Evolutionary conservation across 177 flowering plant species (phyloP), one percentile per base, ranked within the genome.

Genomic region (Vitis hybrid): DNA sequence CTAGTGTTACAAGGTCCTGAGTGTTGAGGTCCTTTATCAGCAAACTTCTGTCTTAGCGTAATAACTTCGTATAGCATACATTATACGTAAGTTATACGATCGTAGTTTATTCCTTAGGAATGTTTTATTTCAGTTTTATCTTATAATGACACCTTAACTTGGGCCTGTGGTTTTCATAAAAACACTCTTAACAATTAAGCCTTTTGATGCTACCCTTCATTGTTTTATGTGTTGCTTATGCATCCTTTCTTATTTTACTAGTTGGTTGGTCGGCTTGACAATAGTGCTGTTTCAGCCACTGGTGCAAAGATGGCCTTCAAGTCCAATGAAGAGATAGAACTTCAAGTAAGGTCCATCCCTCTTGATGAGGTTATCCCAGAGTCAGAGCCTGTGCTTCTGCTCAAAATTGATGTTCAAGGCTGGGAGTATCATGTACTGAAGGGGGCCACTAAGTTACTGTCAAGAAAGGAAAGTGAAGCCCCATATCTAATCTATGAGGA

Each of bases 401-500:
- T 95, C 51, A 95, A 95, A 74, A 91, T 95, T n/a, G 99, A 95
- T 75, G 99, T 95, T 78, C 99, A 95, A 69, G 98, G 98, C 24
- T 95, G 99, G 99, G 99, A 95, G 78, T 81, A 86, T 74, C 98
- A 94, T 66, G 99, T 94, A 2, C 74, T 95, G 55, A 94, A 81
- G 74, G 99, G 99, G 51, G 97, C 99, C 11, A 65, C 78, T 55
- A 90, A 85, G 80, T 71, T 95, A n/a, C 78, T 94, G 9, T 92
- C 97, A 5, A 86, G 99, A 69, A 89, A 86, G 75, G 84, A 67
- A 66, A 68, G 82, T 62, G 88, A 92, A 79, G 97, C 98, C 6
- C 99, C 98, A 8, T 94, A 94, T 74, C 63, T 95, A 9, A 95
- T 95, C 44, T 95, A 92, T 22, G 99, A 94, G 78, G 98, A 95